These are phyloP conservation scores for Fomitopsis palustris DNA, from an alignment of 1,284 basidiomycete genomes.

Conservation along the genomic window DNA sequence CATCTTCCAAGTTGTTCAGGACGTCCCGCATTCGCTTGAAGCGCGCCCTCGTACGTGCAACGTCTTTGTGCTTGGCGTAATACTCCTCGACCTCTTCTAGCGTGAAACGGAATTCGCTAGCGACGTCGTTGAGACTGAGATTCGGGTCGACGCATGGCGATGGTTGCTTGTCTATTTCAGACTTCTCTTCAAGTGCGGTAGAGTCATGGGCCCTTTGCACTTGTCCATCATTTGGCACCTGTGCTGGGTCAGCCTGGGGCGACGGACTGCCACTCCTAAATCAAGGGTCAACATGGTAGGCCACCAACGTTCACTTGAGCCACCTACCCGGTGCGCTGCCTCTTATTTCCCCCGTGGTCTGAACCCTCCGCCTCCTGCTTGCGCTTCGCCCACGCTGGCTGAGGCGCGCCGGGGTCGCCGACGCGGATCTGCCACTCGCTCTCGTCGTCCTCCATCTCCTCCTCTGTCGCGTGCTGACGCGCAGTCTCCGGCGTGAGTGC, in stretches of 20 bases:
- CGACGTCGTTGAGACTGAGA: constrained; percentile 41
- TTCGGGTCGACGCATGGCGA: neutral
- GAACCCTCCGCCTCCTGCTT: constrained; percentile 37
- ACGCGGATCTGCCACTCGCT: constrained; percentile 63
- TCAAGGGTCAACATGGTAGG: neutral
- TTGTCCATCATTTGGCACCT: neutral
- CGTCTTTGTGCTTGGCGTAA: constrained; percentile 66
- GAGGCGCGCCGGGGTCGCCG: constrained; percentile 44
- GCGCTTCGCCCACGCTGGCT: constrained; percentile 67
- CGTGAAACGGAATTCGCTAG: constrained; percentile 62
- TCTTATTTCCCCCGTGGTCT: constrained; percentile 21
- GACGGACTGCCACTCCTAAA: neutral
- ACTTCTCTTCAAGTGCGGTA: neutral
- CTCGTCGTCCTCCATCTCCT: constrained; percentile 53
- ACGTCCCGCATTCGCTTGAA: constrained; percentile 65
- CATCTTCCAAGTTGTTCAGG: constrained; percentile 36
- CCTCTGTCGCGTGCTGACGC: constrained; percentile 28
- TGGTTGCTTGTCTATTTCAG: neutral
- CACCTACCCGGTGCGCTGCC: constrained; percentile 27
- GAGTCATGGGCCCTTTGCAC: neutral
- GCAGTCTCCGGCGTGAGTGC: constrained; percentile 13
- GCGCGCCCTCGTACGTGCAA: constrained; percentile 55
- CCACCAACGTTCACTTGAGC: constrained; percentile 1
- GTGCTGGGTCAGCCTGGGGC: neutral
- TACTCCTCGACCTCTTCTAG: constrained; percentile 70